Conservation (phyloP, 2,329 filamentous ascomycete species). For the Talaromyces piceae region DNA sequence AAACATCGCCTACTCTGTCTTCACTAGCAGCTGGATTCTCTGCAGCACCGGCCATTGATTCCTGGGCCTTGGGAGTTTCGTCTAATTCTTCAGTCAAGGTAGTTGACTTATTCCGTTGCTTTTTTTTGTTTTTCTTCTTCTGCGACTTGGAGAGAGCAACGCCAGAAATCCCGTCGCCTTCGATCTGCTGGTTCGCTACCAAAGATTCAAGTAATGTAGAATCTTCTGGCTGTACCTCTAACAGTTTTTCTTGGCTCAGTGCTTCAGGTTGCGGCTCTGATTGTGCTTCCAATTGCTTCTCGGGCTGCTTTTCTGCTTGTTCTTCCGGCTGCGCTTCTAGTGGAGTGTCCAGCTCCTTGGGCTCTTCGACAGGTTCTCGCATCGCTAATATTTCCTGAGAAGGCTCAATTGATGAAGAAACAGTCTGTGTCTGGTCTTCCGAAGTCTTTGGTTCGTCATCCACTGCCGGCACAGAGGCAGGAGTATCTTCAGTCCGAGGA, state of each 20-base stretch:
- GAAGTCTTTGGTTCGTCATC: not conserved
- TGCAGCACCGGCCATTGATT: not conserved
- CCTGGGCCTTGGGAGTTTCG: not conserved
- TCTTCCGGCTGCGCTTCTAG: not conserved
- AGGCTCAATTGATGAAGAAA: not conserved
- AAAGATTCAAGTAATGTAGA: not conserved
- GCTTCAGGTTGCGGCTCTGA: not conserved
- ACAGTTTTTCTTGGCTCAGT: not conserved
- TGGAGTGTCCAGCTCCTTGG: not conserved
- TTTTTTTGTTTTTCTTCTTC: conserved; percentile 26
- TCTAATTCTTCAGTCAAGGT: not conserved
- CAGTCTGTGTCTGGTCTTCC: not conserved
- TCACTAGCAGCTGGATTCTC: not conserved
- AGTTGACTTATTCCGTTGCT: conserved; percentile 17
- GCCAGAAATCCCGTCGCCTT: not conserved
- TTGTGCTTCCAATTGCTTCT: no score
- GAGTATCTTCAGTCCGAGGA: not conserved
- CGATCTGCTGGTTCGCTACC: not conserved
- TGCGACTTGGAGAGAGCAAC: not conserved
- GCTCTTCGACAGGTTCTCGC: no score
- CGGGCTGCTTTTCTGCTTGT: no score
- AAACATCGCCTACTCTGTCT: conserved; percentile 1
- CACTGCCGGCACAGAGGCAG: not conserved
- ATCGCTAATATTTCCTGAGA: not conserved
- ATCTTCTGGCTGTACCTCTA: not conserved